Evolutionary conservation across 257 asterid genomes (phyloP).

Genomic region (Solanum corneliomulleri): DNA sequence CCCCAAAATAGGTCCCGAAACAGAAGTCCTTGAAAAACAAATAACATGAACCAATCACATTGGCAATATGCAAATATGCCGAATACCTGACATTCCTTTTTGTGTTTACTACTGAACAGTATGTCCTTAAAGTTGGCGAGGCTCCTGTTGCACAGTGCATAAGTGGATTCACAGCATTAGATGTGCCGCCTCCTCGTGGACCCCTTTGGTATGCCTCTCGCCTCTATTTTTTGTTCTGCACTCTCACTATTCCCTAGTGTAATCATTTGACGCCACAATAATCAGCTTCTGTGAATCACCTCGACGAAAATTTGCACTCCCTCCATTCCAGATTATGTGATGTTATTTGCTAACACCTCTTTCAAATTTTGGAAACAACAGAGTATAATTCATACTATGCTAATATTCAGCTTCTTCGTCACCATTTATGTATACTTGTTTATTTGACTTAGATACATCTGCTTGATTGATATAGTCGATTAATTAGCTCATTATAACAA

Average conservation of each 20-base stretch:
- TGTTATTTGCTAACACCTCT: not conserved
- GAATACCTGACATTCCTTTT: not conserved
- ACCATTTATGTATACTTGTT: no score
- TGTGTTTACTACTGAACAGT: conserved; percentile 27
- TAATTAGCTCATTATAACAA: no score
- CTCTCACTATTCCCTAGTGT: not conserved
- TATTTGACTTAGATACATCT: no score
- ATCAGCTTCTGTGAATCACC: not conserved
- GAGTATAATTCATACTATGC: no score
- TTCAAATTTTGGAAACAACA: not conserved
- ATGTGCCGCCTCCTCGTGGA: conserved; percentile 80
- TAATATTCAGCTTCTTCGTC: no score
- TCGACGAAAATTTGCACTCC: not conserved
- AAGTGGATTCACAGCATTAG: conserved; percentile 80
- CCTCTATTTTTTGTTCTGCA: not conserved
- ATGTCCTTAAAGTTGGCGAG: conserved; percentile 64
- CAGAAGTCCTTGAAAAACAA: not conserved
- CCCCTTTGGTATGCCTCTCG: conserved; percentile 55
- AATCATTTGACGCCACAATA: not conserved
- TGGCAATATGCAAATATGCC: not conserved
- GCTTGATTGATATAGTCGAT: no score
- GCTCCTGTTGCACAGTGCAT: conserved; percentile 73
- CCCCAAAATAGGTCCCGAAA: not conserved
- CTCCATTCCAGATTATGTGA: not conserved
- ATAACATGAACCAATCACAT: not conserved